Conservation (phyloP, 768 basidiomycete genomes). For the Mycena indigotica region DNA sequence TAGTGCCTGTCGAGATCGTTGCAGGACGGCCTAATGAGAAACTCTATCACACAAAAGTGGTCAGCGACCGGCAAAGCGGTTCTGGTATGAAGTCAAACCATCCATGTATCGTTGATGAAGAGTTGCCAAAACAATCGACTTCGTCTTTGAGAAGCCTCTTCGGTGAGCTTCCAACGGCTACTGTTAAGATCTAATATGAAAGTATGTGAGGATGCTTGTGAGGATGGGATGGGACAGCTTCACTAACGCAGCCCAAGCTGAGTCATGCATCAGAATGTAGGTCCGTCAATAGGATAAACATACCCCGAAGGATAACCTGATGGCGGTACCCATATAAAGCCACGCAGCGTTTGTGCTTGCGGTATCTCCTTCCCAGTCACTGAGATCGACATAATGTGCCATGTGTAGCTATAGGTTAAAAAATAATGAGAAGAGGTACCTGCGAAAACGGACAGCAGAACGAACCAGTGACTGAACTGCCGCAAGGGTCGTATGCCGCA, state of each 20-base stretch:
- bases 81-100: conserved; percentile 44
- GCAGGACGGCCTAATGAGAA: conserved; percentile 65
- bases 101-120: conserved; percentile 63
- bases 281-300: conserved; percentile 6
- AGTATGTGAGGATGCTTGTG: too few relatives aligned
- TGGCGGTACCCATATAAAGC: conserved; percentile 59
- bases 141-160: conserved; percentile 47
- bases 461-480: conserved; percentile 61
- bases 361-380: conserved; percentile 45
- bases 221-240: conserved; percentile 6
- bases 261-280: not conserved
- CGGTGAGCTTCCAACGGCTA: conserved; percentile 59
- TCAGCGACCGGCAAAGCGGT: not conserved
- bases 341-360: conserved; percentile 52
- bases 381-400: conserved; percentile 57
- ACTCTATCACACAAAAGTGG: conserved; percentile 42
- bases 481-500: conserved; percentile 52
- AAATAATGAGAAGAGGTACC: not conserved
- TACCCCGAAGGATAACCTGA: conserved; percentile 58
- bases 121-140: conserved; percentile 68
- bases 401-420: conserved; percentile 38
- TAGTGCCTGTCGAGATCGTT: conserved; percentile 50
- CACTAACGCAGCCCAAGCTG: conserved; percentile 60
- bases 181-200: conserved; percentile 36
- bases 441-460: not conserved